Conservation (phyloP, 257 asterid genomes). For the Datura wrightii region DNA sequence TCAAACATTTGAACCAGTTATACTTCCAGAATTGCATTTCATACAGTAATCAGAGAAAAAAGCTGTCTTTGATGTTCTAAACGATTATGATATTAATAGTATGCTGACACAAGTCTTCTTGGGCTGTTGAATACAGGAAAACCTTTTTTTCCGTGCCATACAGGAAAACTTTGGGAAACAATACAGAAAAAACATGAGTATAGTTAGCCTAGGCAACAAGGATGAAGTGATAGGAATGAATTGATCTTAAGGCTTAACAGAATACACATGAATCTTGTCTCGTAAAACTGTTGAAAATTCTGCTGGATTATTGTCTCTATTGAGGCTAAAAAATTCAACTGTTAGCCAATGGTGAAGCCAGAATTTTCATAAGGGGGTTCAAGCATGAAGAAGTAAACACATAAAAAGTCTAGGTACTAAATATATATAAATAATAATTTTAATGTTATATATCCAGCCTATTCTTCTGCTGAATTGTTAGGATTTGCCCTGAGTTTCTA, state of each 20-base stretch:
- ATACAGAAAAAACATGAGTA: neutral
- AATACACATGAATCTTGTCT: neutral
- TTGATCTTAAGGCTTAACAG: constrained; percentile 1
- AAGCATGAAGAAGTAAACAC: too few relatives aligned
- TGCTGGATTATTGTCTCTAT: neutral
- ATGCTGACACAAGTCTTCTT: constrained; percentile 2
- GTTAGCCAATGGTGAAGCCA: too few relatives aligned
- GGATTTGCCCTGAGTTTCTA: too few relatives aligned
- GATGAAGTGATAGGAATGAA: constrained; percentile 3
- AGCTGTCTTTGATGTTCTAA: neutral
- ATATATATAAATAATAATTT: too few relatives aligned
- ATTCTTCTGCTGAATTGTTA: too few relatives aligned
- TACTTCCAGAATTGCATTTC: constrained; percentile 15
- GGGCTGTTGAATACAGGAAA: neutral
- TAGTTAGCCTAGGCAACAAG: neutral
- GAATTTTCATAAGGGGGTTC: too few relatives aligned
- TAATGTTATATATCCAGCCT: too few relatives aligned
- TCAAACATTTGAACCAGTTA: constrained; percentile 21
- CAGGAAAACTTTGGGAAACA: neutral
- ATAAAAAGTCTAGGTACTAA: too few relatives aligned
- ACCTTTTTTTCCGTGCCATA: neutral
- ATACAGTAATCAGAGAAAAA: neutral
- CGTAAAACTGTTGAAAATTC: neutral
- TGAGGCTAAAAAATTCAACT: neutral
- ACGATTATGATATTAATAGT: neutral